A percentile compares a stretch with the other conserved stretches of the same genome.
Evolutionary conservation across 345 rosid genomes (phyloP).

Genomic region (Nasturtium officinale): DNA sequence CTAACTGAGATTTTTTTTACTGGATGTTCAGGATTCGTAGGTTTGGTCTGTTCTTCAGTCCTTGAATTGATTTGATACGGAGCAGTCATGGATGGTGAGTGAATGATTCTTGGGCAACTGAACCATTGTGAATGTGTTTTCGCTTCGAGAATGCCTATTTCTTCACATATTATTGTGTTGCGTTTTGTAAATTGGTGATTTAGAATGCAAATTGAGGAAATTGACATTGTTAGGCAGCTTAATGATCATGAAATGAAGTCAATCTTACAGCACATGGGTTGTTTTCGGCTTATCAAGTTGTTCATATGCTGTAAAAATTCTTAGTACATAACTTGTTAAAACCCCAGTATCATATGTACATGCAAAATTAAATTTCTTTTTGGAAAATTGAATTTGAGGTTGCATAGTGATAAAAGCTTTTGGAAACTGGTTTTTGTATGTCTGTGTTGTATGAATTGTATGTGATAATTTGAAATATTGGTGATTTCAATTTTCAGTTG

Average conservation of each 20-base stretch:
- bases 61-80: slow-evolving; percentile 13
- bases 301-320: neutral
- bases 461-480: neutral
- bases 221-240: neutral
- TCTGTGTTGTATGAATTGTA: neutral
- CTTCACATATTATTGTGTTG: neutral
- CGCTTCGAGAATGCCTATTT: slow-evolving; percentile 1
- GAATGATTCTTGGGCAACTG: slow-evolving; percentile 8
- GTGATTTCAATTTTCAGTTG: slow-evolving; percentile 55
- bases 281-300: slow-evolving; percentile 2
- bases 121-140: neutral
- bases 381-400: slow-evolving; percentile 7
- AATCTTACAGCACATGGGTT: neutral
- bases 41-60: slow-evolving; percentile 3
- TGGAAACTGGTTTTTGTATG: neutral
- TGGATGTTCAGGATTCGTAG: slow-evolving; percentile 10
- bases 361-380: neutral
- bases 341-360: neutral
- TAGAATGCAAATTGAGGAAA: neutral
- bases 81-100: slow-evolving; percentile 46
- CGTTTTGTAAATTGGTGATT: neutral
- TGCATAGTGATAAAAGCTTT: neutral
- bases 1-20: neutral
- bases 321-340: neutral
- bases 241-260: neutral